Evolutionary conservation across 2,329 filamentous ascomycete species (phyloP).

Genomic region (Paecilomyces sp.): DNA sequence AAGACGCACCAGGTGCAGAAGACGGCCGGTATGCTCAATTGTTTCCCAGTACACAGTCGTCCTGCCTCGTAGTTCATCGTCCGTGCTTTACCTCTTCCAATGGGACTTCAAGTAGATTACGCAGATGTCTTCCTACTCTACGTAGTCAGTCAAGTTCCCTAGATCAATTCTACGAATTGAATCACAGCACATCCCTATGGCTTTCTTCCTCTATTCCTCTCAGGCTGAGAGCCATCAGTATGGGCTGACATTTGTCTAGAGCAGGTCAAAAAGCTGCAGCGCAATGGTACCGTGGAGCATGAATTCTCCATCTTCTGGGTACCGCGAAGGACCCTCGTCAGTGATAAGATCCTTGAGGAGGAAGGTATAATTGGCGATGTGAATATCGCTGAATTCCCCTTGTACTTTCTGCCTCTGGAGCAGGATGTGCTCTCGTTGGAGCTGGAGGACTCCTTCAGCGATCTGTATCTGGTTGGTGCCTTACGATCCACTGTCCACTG

Average conservation of each 20-base stretch:
- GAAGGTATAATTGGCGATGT: slow-evolving; percentile 89
- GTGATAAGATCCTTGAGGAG: slow-evolving; percentile 86
- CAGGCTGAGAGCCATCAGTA: slow-evolving; percentile 47
- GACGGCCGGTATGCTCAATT: slow-evolving; percentile 69
- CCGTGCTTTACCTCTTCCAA: slow-evolving; percentile 7
- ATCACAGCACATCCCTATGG: slow-evolving; percentile 35
- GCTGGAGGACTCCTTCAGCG: slow-evolving; percentile 75
- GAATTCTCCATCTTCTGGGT: slow-evolving; percentile 98
- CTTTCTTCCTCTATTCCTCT: slow-evolving; percentile 28
- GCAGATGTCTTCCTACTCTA: slow-evolving; percentile 48
- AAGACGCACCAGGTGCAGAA: slow-evolving; percentile 74
- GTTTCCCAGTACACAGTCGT: slow-evolving; percentile 3
- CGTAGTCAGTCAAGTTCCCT: slow-evolving; percentile 52
- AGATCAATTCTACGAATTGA: slow-evolving; percentile 27
- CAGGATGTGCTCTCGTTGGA: slow-evolving; percentile 87
- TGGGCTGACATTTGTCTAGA: slow-evolving; percentile 59
- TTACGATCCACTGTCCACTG: slow-evolving; percentile 15
- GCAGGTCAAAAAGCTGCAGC: slow-evolving; percentile 83
- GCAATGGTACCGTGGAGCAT: slow-evolving; percentile 82
- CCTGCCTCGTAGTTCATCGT: slow-evolving; percentile 7
- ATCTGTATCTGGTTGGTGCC: slow-evolving; percentile 67
- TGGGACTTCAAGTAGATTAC: slow-evolving; percentile 56
- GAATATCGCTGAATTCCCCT: slow-evolving; percentile 75
- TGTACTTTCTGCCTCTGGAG: slow-evolving; percentile 88
- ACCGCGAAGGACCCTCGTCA: slow-evolving; percentile 82